Percentiles rank a stretch among this genome's conserved stretches.
phyloP scores from a whole-genome alignment of 495 filamentous ascomycete species.

The Neurospora pannonica region DNA sequence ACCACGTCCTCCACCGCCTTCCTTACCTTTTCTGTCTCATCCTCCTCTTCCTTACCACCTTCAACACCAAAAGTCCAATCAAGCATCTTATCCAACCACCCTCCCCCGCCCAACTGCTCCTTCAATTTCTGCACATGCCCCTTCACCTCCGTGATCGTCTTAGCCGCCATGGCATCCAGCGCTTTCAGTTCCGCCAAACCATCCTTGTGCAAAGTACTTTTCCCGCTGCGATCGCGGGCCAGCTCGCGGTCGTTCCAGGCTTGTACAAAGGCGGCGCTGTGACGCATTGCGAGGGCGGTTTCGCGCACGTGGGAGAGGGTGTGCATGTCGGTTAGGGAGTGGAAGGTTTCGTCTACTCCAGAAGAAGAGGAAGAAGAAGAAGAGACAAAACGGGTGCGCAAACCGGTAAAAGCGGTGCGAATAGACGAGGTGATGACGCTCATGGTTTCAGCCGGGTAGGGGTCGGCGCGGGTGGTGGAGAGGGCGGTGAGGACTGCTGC shows the following conservation, averaged over 20 bases:
- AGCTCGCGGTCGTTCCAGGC: constrained; percentile 26
- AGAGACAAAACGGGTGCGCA: constrained; percentile 14
- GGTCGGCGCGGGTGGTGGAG: constrained; percentile 13
- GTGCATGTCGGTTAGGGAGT: constrained; percentile 14
- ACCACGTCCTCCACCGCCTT: constrained; percentile 18
- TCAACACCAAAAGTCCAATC: constrained; percentile 11
- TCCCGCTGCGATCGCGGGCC: constrained; percentile 28
- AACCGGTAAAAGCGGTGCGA: constrained; percentile 8
- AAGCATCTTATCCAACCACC: constrained; percentile 31
- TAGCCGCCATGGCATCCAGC: constrained; percentile 18
- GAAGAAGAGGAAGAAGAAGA: not conserved
- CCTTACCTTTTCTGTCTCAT: not conserved
- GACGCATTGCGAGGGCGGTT: constrained; percentile 25
- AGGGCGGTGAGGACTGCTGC: constrained; percentile 14
- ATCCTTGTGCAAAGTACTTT: constrained; percentile 24
- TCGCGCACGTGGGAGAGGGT: constrained; percentile 27
- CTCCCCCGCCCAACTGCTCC: constrained; percentile 21
- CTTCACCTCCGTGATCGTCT: constrained; percentile 23
- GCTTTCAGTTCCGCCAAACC: constrained; percentile 27
- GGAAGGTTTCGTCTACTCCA: not conserved
- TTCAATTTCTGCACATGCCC: constrained; percentile 22
- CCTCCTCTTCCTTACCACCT: not conserved
- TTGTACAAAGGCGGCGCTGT: constrained; percentile 23
- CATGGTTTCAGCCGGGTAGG: constrained; percentile 5
- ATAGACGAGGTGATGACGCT: constrained; percentile 6